phyloP scores from a whole-genome alignment of 2,329 filamentous ascomycete genomes.

The Graphilbum ipis-grandicollis region DNA sequence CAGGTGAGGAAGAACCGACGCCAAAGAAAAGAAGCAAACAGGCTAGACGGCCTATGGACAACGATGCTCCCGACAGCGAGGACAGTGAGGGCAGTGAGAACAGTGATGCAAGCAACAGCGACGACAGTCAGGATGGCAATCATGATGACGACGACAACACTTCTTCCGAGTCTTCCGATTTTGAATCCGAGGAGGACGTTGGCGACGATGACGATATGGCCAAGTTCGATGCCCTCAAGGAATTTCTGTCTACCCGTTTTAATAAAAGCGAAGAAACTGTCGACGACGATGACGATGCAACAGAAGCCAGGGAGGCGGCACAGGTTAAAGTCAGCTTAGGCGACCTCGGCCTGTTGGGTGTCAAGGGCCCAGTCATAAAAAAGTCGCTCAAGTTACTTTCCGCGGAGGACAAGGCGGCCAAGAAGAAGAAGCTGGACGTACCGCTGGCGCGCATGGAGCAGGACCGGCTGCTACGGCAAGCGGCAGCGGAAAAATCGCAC shows the following conservation, averaged over 20 bases:
- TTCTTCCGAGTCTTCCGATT: background rate
- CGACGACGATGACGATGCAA: conserved; percentile 15
- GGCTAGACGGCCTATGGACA: conserved; percentile 21
- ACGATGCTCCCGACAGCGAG: conserved; percentile 1
- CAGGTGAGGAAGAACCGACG: conserved; percentile 28
- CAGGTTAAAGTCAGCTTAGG: conserved; percentile 56
- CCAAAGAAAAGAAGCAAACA: conserved; percentile 24
- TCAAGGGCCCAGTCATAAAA: conserved; percentile 59
- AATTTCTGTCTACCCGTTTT: conserved; percentile 50
- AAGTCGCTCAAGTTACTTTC: conserved; percentile 62
- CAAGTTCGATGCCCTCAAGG: conserved; percentile 47
- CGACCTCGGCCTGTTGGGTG: conserved; percentile 53
- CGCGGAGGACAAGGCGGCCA: conserved; percentile 39
- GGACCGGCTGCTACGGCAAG: conserved; percentile 63
- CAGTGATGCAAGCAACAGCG: too few species aligned
- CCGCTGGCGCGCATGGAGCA: conserved; percentile 77
- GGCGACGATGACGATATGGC: conserved; percentile 33
- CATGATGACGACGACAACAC: background rate
- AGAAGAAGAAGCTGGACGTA: conserved; percentile 58
- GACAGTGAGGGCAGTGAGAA: background rate
- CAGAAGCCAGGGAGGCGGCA: conserved; percentile 10
- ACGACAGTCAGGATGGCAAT: too few species aligned
- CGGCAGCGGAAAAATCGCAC: conserved; percentile 80
- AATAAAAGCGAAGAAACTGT: conserved; percentile 22
- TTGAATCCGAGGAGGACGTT: conserved; percentile 13